Evolutionary conservation across 805 yeast species (phyloP).

Genomic region (Pichia exigua): DNA sequence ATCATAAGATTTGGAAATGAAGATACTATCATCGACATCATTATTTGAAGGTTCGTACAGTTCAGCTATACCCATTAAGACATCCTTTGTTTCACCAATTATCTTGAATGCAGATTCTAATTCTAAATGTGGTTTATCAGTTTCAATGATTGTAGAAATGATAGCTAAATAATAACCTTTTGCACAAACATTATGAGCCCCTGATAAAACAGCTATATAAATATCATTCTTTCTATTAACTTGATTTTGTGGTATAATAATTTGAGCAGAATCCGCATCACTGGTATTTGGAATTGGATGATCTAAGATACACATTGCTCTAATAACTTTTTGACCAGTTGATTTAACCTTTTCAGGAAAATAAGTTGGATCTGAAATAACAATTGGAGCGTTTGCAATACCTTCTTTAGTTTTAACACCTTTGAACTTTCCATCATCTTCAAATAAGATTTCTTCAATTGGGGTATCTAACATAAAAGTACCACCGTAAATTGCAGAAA

Average conservation of each 20-base stretch:
- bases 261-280: slow-evolving; percentile 83
- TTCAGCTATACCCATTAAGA: slow-evolving; percentile 91
- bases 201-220: slow-evolving; percentile 83
- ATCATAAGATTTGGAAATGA: slow-evolving; percentile 83
- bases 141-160: slow-evolving; percentile 89
- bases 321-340: slow-evolving; percentile 66
- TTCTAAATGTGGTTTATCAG: slow-evolving; percentile 86
- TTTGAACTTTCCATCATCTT: slow-evolving; percentile 59
- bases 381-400: slow-evolving; percentile 81
- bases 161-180: slow-evolving; percentile 88
- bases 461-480: slow-evolving; percentile 98
- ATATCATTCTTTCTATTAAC: slow-evolving; percentile 89
- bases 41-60: slow-evolving; percentile 79
- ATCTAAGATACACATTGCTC: slow-evolving; percentile 83
- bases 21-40: slow-evolving; percentile 74
- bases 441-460: slow-evolving; percentile 78
- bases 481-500: slow-evolving; percentile 96
- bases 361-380: slow-evolving; percentile 96
- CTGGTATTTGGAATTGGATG: slow-evolving; percentile 81
- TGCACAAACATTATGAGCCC: slow-evolving; percentile 84
- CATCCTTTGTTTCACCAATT: slow-evolving; percentile 71
- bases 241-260: slow-evolving; percentile 95
- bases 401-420: slow-evolving; percentile 94
- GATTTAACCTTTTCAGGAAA: slow-evolving; percentile 77
- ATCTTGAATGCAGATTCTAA: slow-evolving; percentile 90